Evolutionary conservation across 2,329 filamentous ascomycete genomes (phyloP).

Genomic region (Calonectria pseudoreteaudii): DNA sequence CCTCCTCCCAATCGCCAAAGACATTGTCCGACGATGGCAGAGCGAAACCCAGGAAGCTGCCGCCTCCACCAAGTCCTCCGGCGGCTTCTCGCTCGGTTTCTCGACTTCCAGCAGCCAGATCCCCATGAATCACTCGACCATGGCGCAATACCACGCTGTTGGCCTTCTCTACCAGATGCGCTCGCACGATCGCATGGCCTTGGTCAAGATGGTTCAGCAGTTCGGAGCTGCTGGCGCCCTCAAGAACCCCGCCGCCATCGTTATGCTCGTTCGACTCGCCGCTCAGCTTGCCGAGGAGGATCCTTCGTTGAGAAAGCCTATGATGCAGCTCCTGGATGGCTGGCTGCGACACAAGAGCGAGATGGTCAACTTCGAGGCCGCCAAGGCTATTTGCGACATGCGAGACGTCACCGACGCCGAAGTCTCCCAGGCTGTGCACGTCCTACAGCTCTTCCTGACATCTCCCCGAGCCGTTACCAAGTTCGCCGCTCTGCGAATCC

Average conservation of each 20-base stretch:
- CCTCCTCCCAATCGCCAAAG: slow-evolving; percentile 92
- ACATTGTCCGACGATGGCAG: slow-evolving; percentile 97
- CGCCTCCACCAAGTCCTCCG: slow-evolving; percentile 86
- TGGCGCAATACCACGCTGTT: slow-evolving; percentile 99
- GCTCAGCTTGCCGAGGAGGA: slow-evolving; percentile 97
- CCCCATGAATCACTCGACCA: slow-evolving; percentile 92
- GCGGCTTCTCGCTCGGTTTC: slow-evolving; percentile 92
- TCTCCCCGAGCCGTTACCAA: slow-evolving; percentile 96
- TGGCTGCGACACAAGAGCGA: slow-evolving; percentile 99
- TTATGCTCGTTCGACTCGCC: slow-evolving; percentile 92
- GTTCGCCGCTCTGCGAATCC: slow-evolving; percentile 94
- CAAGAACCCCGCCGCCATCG: slow-evolving; percentile 92
- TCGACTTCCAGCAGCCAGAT: slow-evolving; percentile 80
- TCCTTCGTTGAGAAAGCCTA: slow-evolving; percentile 86
- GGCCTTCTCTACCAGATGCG: slow-evolving; percentile 98
- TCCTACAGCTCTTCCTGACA: slow-evolving; percentile 95
- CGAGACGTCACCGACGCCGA: slow-evolving; percentile 92
- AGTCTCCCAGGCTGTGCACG: slow-evolving; percentile 91
- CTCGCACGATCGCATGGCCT: slow-evolving; percentile 94
- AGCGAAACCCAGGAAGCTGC: slow-evolving; percentile 98
- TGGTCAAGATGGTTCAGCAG: slow-evolving; percentile 99
- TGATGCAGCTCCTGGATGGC: slow-evolving; percentile 96
- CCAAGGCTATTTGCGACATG: slow-evolving; percentile 97
- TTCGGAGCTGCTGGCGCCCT: slow-evolving; percentile 91
- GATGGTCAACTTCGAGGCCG: slow-evolving; percentile 99